Evolutionary conservation across 2,329 filamentous ascomycete genomes (phyloP), one percentile per base, ranked within the genome.

Genomic region (Sclerotiophoma versabilis): DNA sequence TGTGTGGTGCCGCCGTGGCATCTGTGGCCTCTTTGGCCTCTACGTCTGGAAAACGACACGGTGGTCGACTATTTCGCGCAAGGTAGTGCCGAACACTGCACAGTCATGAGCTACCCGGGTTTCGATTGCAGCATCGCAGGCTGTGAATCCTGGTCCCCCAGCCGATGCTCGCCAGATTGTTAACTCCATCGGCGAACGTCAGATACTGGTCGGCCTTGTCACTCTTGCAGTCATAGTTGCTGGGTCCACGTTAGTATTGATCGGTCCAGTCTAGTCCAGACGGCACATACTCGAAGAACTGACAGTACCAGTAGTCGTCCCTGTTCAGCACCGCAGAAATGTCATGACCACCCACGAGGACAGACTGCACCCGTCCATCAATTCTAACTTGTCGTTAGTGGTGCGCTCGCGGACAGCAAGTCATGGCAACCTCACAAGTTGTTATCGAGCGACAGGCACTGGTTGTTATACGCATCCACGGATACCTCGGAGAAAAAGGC

Each of bases 261-360:
- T 17, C 22, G 23, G 19, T 3, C 11, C 11, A 10, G 17, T 4
- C 22, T 6, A 8, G 27, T 15, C 9, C 10, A n/a, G 27, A 32
- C 14, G 17, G 14, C 5, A 20, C 71, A 8, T 64, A 74, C 71
- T 73, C 67, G 29, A 64, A 74, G 19, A 74, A 72, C 27, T 61
- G 60, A 49, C 71, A 74, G n/a, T 59, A 70, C 71, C 71, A 74
- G 26, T 60, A 59, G 43, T 74, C 71, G 14, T 58, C 56, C 12
- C 71, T 51, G 14, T 29, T 53, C 29, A 69, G 43, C 25, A 74
- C 71, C 3, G 54, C 39, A 2, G 44, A 32, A 10, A 72, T 63
- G 38, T 72, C 64, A 29, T 66, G 65, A 1, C 70, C 71, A 19
- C 71, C 71, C 10, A 74, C 60, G 0, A 74, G 54, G 14, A 73